Conservation (phyloP, 148 eudicot genomes). For the Diospyros kaki region DNA sequence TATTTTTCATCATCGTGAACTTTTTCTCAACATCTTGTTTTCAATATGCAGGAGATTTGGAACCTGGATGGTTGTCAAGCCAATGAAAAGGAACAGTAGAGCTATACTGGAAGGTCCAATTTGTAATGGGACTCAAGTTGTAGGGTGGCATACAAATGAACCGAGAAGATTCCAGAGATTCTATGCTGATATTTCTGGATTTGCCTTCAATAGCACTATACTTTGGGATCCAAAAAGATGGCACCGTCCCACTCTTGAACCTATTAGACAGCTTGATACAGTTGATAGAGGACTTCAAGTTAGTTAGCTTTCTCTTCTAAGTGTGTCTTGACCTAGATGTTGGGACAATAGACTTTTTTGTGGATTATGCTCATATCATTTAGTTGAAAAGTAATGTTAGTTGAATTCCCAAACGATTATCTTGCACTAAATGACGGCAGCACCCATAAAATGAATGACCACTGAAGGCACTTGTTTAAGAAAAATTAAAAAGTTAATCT, state of each 20-base stretch:
- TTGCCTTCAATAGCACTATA: slow-evolving; percentile 84
- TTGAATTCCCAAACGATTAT: background rate
- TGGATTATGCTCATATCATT: background rate
- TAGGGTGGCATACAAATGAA: slow-evolving; percentile 69
- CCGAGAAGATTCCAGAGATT: slow-evolving; percentile 58
- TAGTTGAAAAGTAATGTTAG: background rate
- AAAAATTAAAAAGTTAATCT: background rate
- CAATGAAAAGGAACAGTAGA: slow-evolving; percentile 22
- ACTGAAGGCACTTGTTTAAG: background rate
- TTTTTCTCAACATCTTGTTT: slow-evolving; percentile 3
- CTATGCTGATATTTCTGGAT: slow-evolving; percentile 65
- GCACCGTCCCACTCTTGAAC: slow-evolving; percentile 53
- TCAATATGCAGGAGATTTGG: slow-evolving; percentile 64
- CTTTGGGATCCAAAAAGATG: slow-evolving; percentile 83
- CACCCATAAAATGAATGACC: background rate
- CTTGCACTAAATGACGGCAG: background rate
- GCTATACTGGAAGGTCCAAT: slow-evolving; percentile 56
- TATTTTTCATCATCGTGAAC: slow-evolving; percentile 5
- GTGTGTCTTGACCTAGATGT: background rate
- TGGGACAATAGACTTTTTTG: background rate
- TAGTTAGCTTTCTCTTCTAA: slow-evolving; percentile 23
- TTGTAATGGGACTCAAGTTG: slow-evolving; percentile 62
- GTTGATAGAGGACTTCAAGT: slow-evolving; percentile 44
- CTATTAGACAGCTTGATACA: slow-evolving; percentile 57
- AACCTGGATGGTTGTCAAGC: slow-evolving; percentile 70